These are phyloP conservation scores for Starmerella floricola DNA, from an alignment of 805 yeast genomes.

Conservation along the genomic window DNA sequence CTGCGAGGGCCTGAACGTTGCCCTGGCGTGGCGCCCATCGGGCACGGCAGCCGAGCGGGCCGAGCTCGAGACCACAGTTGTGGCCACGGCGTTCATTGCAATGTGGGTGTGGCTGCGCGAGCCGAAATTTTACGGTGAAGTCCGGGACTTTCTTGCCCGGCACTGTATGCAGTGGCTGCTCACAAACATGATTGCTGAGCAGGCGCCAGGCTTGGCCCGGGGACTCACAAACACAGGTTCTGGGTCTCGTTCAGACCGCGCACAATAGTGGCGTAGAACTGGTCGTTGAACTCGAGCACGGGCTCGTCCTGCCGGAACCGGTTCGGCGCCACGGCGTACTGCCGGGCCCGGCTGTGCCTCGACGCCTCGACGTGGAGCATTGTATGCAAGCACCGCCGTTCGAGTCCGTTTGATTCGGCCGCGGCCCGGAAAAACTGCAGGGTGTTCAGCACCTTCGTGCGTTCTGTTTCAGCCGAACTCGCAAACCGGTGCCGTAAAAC, in stretches of 20 bases:
- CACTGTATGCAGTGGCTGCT: constrained; percentile 4
- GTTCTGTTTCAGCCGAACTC: neutral
- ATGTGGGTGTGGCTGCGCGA: constrained; percentile 14
- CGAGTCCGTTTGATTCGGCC: constrained; percentile 20
- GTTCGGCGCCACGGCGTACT: neutral
- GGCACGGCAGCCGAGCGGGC: neutral
- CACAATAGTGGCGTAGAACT: constrained; percentile 4
- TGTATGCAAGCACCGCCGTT: constrained; percentile 19
- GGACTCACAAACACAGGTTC: constrained; percentile 13
- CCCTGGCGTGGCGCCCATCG: neutral
- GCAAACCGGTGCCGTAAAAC: constrained; percentile 13
- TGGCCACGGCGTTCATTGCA: constrained; percentile 11
- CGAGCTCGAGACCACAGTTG: neutral
- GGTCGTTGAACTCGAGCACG: constrained; percentile 5
- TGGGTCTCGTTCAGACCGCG: constrained; percentile 11
- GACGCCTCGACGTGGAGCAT: constrained; percentile 16
- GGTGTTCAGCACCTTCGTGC: constrained; percentile 15
- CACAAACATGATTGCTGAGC: constrained; percentile 2
- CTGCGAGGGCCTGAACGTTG: neutral
- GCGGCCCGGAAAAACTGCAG: constrained; percentile 21
- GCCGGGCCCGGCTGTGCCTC: neutral
- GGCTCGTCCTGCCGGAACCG: neutral
- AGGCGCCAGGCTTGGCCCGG: neutral
- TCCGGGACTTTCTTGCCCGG: neutral
- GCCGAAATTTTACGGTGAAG: neutral